A percentile compares a stretch with the other conserved stretches of the same genome.
Evolutionary conservation across 2,329 filamentous ascomycete genomes (phyloP).

Genomic region (Dactylonectria estremocensis): DNA sequence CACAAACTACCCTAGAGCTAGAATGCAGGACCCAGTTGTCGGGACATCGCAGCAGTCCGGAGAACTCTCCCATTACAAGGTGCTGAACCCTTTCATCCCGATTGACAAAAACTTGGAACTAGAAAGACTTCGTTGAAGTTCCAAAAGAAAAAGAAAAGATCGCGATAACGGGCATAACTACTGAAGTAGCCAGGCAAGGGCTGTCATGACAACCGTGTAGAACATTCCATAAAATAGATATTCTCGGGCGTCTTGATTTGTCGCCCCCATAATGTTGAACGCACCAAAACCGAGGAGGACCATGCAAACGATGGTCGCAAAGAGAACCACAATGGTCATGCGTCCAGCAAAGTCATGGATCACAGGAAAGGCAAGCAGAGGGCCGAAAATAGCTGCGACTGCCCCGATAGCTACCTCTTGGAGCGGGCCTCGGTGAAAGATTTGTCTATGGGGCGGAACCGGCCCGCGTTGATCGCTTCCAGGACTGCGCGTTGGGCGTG

Average conservation of each 20-base stretch:
- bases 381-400: slow-evolving; percentile 63
- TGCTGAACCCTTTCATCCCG: background rate
- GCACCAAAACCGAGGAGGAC: slow-evolving; percentile 48
- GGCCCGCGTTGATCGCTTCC: background rate
- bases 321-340: slow-evolving; percentile 70
- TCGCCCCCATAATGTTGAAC: slow-evolving; percentile 29
- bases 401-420: slow-evolving; percentile 38
- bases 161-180: background rate
- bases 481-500: slow-evolving; percentile 3
- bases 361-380: slow-evolving; percentile 71
- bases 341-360: slow-evolving; percentile 70
- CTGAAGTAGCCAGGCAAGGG: slow-evolving; percentile 43
- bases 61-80: background rate
- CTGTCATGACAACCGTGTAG: slow-evolving; percentile 56
- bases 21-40: too few species aligned
- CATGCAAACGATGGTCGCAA: slow-evolving; percentile 62
- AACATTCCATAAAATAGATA: slow-evolving; percentile 49
- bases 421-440: slow-evolving; percentile 12
- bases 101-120: background rate
- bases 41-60: too few species aligned
- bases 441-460: background rate
- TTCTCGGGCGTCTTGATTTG: slow-evolving; percentile 39
- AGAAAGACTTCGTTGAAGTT: background rate
- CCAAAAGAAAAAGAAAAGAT: background rate
- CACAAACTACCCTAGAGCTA: too few species aligned